These are phyloP conservation scores for Prunus yedoensis DNA, from an alignment of 331 rosid genomes.

Conservation along the genomic window DNA sequence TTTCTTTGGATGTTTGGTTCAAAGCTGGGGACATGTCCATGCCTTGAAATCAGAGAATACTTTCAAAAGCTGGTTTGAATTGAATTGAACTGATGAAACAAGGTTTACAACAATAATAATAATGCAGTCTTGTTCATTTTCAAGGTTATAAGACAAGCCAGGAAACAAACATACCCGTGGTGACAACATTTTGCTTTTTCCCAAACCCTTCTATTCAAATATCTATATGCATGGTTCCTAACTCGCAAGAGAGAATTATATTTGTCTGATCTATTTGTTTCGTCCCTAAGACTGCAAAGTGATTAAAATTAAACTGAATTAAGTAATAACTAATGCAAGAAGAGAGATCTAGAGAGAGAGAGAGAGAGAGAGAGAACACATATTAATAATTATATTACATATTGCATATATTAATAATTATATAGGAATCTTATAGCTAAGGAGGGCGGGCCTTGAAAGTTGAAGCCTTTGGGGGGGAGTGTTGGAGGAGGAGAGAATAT, in stretches of 20 bases:
- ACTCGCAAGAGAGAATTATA: conserved; percentile 12
- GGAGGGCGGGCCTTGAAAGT: neutral
- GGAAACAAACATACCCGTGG: conserved; percentile 64
- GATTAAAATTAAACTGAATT: neutral
- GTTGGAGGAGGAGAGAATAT: conserved; percentile 77
- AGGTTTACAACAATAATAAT: conserved; percentile 3
- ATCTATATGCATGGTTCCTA: conserved; percentile 15
- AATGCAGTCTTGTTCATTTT: conserved; percentile 2
- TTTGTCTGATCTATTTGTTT: conserved; percentile 2
- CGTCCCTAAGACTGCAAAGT: neutral
- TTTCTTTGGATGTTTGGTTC: conserved; percentile 2
- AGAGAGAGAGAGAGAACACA: conserved; percentile 21
- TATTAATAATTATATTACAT: too few relatives aligned
- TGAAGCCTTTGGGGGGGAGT: conserved; percentile 8
- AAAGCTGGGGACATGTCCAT: conserved; percentile 21
- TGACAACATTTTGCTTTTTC: conserved; percentile 80
- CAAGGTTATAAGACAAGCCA: conserved; percentile 35
- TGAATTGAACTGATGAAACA: conserved; percentile 6
- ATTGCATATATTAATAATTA: conserved; percentile 12
- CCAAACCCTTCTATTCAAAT: conserved; percentile 44
- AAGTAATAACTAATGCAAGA: neutral
- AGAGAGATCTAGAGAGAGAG: neutral
- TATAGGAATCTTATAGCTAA: conserved; percentile 42
- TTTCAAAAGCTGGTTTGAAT: conserved; percentile 18
- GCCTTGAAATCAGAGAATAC: conserved; percentile 8